Base-by-base conservation (phyloP, 306 rosid species). In the Pyrus bretschneideri region DNA sequence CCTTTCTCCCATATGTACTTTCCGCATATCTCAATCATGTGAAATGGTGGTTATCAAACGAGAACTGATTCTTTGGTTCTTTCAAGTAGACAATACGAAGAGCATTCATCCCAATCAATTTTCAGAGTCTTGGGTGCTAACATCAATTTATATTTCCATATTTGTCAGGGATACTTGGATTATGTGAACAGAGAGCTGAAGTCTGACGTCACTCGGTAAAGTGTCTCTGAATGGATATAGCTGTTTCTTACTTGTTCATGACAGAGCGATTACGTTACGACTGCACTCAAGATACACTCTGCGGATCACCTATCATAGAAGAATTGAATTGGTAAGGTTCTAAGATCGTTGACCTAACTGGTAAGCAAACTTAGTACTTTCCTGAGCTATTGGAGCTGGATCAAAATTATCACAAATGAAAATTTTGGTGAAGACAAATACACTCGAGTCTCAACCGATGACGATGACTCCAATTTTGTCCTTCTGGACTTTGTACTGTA, bases 151-250 rank as follows among this genome's bases (percentile, higher is more conserved):
- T 31, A 33, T 79, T 74, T 74, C 78, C 33, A 79, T 29, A 68
- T 79, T 79, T 66, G 58, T 54, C 86, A 94, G 98, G 97, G 90
- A 54, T 94, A 90, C 82, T 80, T 91, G 78, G 98, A 94, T 89
- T 85, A 78, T 74, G 88, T 57, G 76, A 89, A 90, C 88, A 84
- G 86, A 82, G 84, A 84, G 81, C 75, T 67, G 78, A 87, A 76
- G 72, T 25, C 33, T 73, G 65, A 60, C 31, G 21, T 40, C 44
- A 2, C 42, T 29, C 1, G 14, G 67, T 42, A 42, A 42, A 10
- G 12, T 42, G 45, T 42, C 31, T 59, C 64, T 22, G 64, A 22
- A 42, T 42, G 45, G 45, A 42, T 42, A 7, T 29, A 7, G 11
- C 15, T 23, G 64, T 22, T 63, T 61, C 66, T 27, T 63, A 25